Conservation (phyloP, 208 protist genomes). For the Wallacemonas sp. region DNA sequence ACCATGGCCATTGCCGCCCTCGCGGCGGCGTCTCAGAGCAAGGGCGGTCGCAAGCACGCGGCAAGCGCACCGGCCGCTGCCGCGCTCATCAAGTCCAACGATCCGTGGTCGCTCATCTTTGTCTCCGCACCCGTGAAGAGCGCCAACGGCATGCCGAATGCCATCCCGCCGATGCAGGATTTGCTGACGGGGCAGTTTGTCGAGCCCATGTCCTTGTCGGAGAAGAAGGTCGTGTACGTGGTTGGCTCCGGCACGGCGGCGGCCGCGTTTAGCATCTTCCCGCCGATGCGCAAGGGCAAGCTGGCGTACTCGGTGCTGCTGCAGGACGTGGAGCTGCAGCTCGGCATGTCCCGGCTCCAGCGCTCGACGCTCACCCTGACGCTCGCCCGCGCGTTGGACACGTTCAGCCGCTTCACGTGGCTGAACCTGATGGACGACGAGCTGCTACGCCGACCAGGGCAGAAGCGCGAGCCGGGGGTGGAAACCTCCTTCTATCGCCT, state of each 20-base stretch:
- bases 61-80: not conserved
- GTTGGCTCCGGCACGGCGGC: conserved; percentile 82
- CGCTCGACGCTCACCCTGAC: conserved; percentile 67
- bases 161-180: conserved; percentile 86
- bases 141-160: conserved; percentile 30
- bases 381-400: conserved; percentile 73
- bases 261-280: conserved; percentile 72
- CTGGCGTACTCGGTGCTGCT: conserved; percentile 77
- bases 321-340: conserved; percentile 85
- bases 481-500: conserved; percentile 57
- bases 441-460: conserved; percentile 31
- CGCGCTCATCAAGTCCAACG: not conserved
- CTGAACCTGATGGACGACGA: conserved; percentile 84
- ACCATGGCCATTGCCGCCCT: conserved; percentile 17
- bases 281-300: conserved; percentile 73
- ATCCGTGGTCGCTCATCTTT: conserved; percentile 60
- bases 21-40: not conserved
- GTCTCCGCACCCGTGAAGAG: conserved; percentile 69
- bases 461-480: conserved; percentile 54
- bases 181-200: conserved; percentile 88
- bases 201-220: conserved; percentile 77
- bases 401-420: conserved; percentile 88
- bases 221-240: conserved; percentile 81
- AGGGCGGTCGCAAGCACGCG: conserved; percentile 20
- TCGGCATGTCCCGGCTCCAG: conserved; percentile 54